Base-by-base conservation (phyloP, 441 rosid genomes). In the Adansonia madagascariensis region DNA sequence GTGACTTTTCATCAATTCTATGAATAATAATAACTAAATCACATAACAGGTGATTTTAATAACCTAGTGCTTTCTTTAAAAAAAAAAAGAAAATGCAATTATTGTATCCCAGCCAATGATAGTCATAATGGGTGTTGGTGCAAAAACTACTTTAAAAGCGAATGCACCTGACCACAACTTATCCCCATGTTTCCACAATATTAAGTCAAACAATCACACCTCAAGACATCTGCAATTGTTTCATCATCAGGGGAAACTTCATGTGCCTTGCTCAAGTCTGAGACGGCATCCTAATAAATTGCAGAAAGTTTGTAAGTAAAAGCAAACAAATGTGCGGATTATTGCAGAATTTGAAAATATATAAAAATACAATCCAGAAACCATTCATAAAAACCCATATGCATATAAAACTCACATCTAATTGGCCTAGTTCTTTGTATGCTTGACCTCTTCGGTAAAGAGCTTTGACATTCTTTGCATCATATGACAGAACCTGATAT, bases 361-460 rank as follows among this genome's bases (percentile, higher is more conserved):
- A 27, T 44, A 8, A 7, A 44, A 44, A 44, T 8, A 8, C 11
- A 44, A 44, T 44, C 8, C 49, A 44, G 11, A 9, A 44, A 8
- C 49, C 49, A 44, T 8, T 44, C 1, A 44, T 44, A 44, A 44
- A 44, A 44, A 44, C 2, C 10, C 49, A 44, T 44, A 44, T 44
- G 10, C 49, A 44, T 27, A 27, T 6, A 77, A 62, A 82, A 87
- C 99, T 88, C 85, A 94, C 99, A 82, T 88, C 89, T 77, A 94
- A 75, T 55, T 63, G 88, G 47, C 92, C 94, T 4, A 94, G 53
- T 85, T 92, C 94, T 85, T 86, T 92, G 82, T 89, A 91, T 47
- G 99, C 98, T 87, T 90, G 97, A 82, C 99, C 99, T 85, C 97
- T 94, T 69, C 99, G 86, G 83, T 94, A 92, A 24, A 94, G 92